Base-by-base conservation (phyloP, 768 basidiomycete genomes). In the Suillus spraguei region DNA sequence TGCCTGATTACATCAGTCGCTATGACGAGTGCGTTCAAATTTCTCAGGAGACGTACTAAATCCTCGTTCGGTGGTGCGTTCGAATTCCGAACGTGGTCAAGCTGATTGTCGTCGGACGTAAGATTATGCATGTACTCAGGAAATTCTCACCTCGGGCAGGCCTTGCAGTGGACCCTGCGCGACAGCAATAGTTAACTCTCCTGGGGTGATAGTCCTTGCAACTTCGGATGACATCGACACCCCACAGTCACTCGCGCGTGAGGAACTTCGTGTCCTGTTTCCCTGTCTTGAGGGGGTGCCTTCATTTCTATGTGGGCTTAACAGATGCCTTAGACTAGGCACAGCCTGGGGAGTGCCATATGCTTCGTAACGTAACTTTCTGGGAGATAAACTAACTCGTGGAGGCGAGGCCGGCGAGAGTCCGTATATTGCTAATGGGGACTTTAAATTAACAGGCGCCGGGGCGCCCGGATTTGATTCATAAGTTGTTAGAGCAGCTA, bases 361-460 rank as follows among this genome's bases (percentile, higher is more conserved):
- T 36, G 90, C 87, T 16, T 82, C 78, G 68, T 93, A 93, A 68
- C 88, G 83, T 59, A 93, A 77, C 70, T 85, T 85, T 65, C 75
- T 81, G 16, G 77, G 65, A n/a, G 77, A 74, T 41, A 72, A 69
- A 20, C 71, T 70, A 52, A 73, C 69, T 42, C 65, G 71, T 55
- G 71, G 60, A 33, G 77, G 64, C 39, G 68, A 68, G 24, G 63
- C 54, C 41, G 62, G 52, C 33, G 65, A 60, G 49, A 66, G 66
- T 24, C 65, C 70, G 13, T 70, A 68, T 24, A 65, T 69, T 41
- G 66, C 52, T 3, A 69, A 60, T 14, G 50, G 33, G n/a, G 59
- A 38, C n/a, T 55, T 46, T 17, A 64, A 62, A 60, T 59, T 13
- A 32, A 50, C 59, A 36, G 56, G 59, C 59, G 66, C 49, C 14